Evolutionary conservation across 768 basidiomycete genomes (phyloP).

Genomic region (Tulasnella sp.): DNA sequence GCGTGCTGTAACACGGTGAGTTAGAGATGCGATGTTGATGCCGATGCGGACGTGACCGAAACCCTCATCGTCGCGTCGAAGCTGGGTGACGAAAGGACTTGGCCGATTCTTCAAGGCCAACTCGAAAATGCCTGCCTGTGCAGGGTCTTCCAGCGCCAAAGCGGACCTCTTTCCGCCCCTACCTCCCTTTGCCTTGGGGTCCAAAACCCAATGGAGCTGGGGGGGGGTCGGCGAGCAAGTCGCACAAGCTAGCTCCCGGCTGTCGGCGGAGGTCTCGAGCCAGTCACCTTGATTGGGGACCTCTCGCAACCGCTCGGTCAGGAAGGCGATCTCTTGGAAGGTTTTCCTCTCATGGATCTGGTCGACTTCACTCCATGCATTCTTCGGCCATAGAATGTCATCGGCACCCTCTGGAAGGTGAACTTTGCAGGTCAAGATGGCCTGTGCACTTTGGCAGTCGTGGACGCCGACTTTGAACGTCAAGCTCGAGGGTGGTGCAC

Average conservation of each 20-base stretch:
- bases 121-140: conserved; percentile 88
- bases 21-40: conserved; percentile 81
- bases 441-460: conserved; percentile 74
- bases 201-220: conserved; percentile 65
- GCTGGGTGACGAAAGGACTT: conserved; percentile 81
- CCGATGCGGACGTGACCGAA: conserved; percentile 79
- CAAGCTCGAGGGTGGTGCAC: conserved; percentile 61
- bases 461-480: conserved; percentile 58
- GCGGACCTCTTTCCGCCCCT: conserved; percentile 46
- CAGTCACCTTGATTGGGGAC: conserved; percentile 72
- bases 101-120: conserved; percentile 85
- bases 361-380: conserved; percentile 78
- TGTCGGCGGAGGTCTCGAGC: conserved; percentile 58
- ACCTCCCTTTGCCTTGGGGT: conserved; percentile 1
- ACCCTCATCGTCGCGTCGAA: conserved; percentile 62
- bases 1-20: conserved; percentile 83
- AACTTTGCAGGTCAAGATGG: conserved; percentile 76
- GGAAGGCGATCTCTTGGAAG: conserved; percentile 83
- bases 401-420: conserved; percentile 66
- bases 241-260: conserved; percentile 59
- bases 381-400: conserved; percentile 77
- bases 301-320: conserved; percentile 79
- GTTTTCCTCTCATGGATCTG: conserved; percentile 81
- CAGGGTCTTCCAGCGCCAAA: conserved; percentile 76
- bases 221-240: conserved; percentile 84